Base-by-base conservation (phyloP, 352 stramenopile species). In the Aphanomyces invadans region DNA sequence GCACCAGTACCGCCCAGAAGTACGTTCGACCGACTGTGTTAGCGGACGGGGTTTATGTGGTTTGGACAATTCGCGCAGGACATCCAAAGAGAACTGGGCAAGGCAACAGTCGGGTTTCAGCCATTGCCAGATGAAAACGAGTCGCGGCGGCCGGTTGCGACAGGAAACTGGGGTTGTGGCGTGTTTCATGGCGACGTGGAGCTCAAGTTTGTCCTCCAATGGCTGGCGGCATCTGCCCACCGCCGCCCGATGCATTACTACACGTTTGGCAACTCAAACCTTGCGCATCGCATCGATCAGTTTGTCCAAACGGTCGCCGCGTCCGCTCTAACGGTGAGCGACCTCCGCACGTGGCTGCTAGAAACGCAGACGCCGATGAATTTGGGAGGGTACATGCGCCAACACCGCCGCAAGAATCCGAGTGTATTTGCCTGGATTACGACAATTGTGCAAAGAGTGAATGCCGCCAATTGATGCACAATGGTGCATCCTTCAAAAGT, bases 121-220 rank as follows among this genome's bases (percentile, higher is more conserved):
- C 28, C 12, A 15, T 29, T 64, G 7, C 21, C n/a, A 4, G 39
- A 62, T 21, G 65, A 70, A 69, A 17, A 36, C 46, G 26, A 54
- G 19, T 11, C n/a, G 25, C 36, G n/a, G n/a, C 90, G 81, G 77
- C 74, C 76, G 0, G 71, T 93, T 7, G 82, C 80, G 7, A 88
- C 80, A 4, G 85, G 85, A 21, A 92, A 94, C 63, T 94, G 85
- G 85, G 85, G 85, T 54, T 92, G 85, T 32, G 85, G 85, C 1
- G 83, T 91, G 10, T 92, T 94, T 63, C 61, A 68, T 19, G 85
- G 85, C 3, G 78, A 91, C 52, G 71, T 79, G 2, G 80, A 91
- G 64, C 71, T 92, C 9, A 94, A 92, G 67, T 87, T 91, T 70
- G 21, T 92, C 19, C 78, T 94, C 59, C 83, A 94, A 63, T 92